A percentile compares a stretch with the other conserved stretches of the same genome.
phyloP scores from a whole-genome alignment of 176 grass and related monocot species.

The Eremochloa ophiuroides region DNA sequence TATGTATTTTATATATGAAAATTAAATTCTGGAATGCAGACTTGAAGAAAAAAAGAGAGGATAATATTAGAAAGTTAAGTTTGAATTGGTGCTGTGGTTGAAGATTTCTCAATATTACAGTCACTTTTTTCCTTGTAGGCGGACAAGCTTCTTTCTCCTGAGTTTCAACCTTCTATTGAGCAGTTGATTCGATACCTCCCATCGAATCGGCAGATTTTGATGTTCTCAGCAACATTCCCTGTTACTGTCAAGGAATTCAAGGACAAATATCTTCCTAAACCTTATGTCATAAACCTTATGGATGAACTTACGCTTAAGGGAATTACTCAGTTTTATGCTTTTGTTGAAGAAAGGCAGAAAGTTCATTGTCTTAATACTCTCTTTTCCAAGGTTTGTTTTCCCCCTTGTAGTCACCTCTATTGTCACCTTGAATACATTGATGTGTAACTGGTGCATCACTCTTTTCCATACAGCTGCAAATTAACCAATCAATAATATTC shows the following conservation, averaged over 20 bases:
- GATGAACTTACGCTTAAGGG: slow-evolving; percentile 93
- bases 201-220: slow-evolving; percentile 62
- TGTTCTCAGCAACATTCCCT: slow-evolving; percentile 96
- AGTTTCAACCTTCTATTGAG: slow-evolving; percentile 82
- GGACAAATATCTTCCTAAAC: slow-evolving; percentile 75
- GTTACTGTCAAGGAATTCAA: slow-evolving; percentile 88
- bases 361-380: slow-evolving; percentile 94
- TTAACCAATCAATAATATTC: slow-evolving; percentile 97
- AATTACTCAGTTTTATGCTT: slow-evolving; percentile 89
- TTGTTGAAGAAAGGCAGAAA: slow-evolving; percentile 96
- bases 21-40: neutral
- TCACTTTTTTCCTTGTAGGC: slow-evolving; percentile 44
- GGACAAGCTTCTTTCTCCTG: slow-evolving; percentile 81
- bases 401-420: neutral
- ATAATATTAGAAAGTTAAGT: neutral
- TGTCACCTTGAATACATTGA: neutral
- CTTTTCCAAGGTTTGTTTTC: slow-evolving; percentile 69
- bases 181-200: slow-evolving; percentile 75
- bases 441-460: neutral
- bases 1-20: neutral
- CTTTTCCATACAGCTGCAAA: slow-evolving; percentile 75
- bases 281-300: slow-evolving; percentile 95
- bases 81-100: neutral
- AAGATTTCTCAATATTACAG: slow-evolving; percentile 12
- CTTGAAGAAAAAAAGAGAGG: neutral